Evolutionary conservation across 345 rosid species (phyloP), one percentile per base, ranked within the genome.

Genomic region (Durio zibethinus): DNA sequence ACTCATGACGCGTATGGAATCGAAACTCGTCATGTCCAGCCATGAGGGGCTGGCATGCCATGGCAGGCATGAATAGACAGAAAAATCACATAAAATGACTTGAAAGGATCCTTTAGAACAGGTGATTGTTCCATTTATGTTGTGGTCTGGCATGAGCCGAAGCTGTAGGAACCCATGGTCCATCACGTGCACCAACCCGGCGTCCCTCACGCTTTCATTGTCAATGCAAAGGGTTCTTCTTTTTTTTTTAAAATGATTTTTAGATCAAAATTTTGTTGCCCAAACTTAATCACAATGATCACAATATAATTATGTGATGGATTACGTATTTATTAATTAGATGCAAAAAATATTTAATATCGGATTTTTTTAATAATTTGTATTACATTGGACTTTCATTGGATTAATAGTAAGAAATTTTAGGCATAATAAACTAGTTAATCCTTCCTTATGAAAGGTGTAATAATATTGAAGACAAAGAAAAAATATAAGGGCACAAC

Each of bases 121-220:
- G 76, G 1, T 14, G 31, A 35, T 21, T 38, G 11, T 40, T 57
- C 53, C 53, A 67, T 29, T 70, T 27, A 48, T 48, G 57, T 15
- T 27, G 48, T 23, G 66, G 66, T 27, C n/a, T 16, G 66, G 76
- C 53, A 40, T 23, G 18, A 23, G 11, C 54, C 1, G 1, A 42
- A 33, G 66, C 33, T 40, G 48, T 25, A 31, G 38, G 16, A 12
- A 11, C 69, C 10, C 52, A 56, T 73, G 65, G 21, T 25, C 38
- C 66, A 10, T 73, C 76, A 73, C 66, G 66, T 57, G 76, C 52
- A 10, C 76, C 63, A 36, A 10, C 16, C 25, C 45, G 2, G 10
- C 31, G 18, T 8, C 25, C 42, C 72, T 18, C 20, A 65, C 2
- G 16, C 48, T 25, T 36, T 38, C 70, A n/a, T 40, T 52, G 23